Percentiles rank a stretch among this genome's conserved stretches.
phyloP scores from a whole-genome alignment of 495 filamentous ascomycete genomes.

The Talaromyces adpressus region DNA sequence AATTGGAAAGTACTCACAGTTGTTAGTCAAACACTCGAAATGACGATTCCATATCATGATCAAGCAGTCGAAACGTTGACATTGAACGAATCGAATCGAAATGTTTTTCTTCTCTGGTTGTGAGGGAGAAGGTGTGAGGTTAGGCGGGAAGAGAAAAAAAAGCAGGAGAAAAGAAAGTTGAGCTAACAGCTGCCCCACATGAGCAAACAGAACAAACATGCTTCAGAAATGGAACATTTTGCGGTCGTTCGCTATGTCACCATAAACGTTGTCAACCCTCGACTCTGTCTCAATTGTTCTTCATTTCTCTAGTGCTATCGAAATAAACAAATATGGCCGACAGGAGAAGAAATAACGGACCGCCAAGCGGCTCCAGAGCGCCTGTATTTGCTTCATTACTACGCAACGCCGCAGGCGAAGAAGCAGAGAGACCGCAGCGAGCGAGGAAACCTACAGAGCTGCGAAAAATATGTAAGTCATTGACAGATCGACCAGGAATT shows the following conservation, averaged over 20 bases:
- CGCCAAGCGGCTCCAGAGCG: conserved; percentile 67
- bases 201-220: conserved; percentile 40
- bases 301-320: too few species aligned
- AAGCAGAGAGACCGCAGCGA: conserved; percentile 38
- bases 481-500: neutral
- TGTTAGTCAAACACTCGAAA: neutral
- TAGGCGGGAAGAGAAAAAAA: conserved; percentile 20
- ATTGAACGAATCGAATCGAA: neutral
- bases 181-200: conserved; percentile 6
- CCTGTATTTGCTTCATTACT: conserved; percentile 54
- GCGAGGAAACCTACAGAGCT: conserved; percentile 56
- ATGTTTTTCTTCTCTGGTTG: neutral
- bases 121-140: neutral
- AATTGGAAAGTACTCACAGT: conserved; percentile 2
- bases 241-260: conserved; percentile 8
- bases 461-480: conserved; percentile 71
- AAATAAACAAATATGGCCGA: conserved; percentile 55
- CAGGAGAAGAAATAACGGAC: conserved; percentile 86
- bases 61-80: neutral
- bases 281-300: conserved; percentile 10
- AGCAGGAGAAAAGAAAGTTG: conserved; percentile 15
- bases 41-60: neutral
- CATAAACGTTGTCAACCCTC: conserved; percentile 9
- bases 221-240: conserved; percentile 14
- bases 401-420: conserved; percentile 28